A percentile compares a stretch with the other conserved stretches of the same genome.
phyloP scores from a whole-genome alignment of 371 early-diverging fungal genomes.

The Apophysomyces elegans region DNA sequence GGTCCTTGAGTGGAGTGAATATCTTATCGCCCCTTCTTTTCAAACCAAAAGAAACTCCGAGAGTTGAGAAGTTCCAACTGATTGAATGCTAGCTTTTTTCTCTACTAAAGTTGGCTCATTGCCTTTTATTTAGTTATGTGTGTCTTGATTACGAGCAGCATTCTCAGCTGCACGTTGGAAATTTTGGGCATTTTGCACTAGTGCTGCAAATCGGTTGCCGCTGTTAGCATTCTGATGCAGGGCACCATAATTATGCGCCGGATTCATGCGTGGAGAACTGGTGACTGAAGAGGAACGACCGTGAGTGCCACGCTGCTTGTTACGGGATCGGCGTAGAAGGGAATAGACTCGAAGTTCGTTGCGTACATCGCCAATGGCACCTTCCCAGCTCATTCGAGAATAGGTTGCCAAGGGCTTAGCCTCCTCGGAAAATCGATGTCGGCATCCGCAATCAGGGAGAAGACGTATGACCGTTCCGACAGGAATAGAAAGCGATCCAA shows the following conservation, averaged over 20 bases:
- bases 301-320: slow-evolving; percentile 15
- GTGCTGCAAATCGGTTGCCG: slow-evolving; percentile 39
- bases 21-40: background rate
- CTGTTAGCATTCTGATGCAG: slow-evolving; percentile 12
- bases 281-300: slow-evolving; percentile 19
- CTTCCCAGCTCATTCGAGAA: slow-evolving; percentile 65
- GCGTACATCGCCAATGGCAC: slow-evolving; percentile 55
- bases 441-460: slow-evolving; percentile 65
- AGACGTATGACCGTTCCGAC: slow-evolving; percentile 79
- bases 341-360: slow-evolving; percentile 55
- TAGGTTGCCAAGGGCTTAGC: slow-evolving; percentile 56
- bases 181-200: slow-evolving; percentile 42
- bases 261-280: slow-evolving; percentile 16
- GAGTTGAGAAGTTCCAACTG: no score
- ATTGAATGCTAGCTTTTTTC: no score
- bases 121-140: slow-evolving; percentile 1
- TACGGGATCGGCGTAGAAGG: slow-evolving; percentile 47
- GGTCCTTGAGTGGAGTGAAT: no score
- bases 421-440: slow-evolving; percentile 57
- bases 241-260: slow-evolving; percentile 25
- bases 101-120: no score
- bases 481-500: slow-evolving; percentile 87
- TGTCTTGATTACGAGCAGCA: slow-evolving; percentile 17
- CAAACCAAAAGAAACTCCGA: background rate
- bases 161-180: slow-evolving; percentile 32